Evolutionary conservation across 176 grass and related monocot species (phyloP).

Genomic region (Chloris gayana): DNA sequence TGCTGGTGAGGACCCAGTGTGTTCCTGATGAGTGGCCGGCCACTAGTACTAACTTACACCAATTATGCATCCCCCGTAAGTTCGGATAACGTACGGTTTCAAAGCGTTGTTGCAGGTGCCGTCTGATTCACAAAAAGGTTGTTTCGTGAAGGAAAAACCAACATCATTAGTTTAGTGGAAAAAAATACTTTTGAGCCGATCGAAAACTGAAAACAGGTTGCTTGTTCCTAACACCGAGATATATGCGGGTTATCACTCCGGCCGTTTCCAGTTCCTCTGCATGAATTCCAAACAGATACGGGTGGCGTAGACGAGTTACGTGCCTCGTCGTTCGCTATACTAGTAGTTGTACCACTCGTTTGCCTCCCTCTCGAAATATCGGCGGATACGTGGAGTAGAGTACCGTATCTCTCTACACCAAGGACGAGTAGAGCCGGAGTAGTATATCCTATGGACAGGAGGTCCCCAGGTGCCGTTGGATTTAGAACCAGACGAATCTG

Average conservation of each 20-base stretch:
- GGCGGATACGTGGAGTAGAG: no score
- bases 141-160: neutral
- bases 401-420: neutral
- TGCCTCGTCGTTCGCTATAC: neutral
- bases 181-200: no score
- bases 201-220: no score
- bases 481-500: neutral
- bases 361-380: neutral
- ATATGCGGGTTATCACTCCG: no score
- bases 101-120: neutral
- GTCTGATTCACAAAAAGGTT: neutral
- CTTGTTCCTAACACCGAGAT: neutral
- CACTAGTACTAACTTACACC: neutral
- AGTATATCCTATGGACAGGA: neutral
- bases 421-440: neutral
- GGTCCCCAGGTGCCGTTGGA: neutral
- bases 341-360: neutral
- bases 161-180: no score
- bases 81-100: neutral
- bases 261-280: neutral
- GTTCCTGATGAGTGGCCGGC: conserved; percentile 4
- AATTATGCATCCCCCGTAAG: conserved; percentile 16
- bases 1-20: neutral
- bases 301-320: no score
- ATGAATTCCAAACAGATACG: neutral